phyloP scores from a whole-genome alignment of 441 rosid genomes.

The Erodium moschatum region DNA sequence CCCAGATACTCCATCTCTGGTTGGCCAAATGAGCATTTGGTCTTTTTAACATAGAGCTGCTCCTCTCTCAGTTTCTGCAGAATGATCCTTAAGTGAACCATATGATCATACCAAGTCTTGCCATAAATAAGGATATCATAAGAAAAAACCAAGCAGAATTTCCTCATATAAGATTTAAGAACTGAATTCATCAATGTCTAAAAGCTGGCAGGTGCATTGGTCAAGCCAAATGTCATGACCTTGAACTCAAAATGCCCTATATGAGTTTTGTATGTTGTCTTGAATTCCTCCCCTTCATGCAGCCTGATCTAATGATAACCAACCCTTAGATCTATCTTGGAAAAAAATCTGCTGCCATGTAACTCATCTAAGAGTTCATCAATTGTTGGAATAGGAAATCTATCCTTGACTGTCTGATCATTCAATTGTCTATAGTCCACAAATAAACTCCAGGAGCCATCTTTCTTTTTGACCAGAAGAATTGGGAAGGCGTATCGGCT shows the following conservation, averaged over 20 bases:
- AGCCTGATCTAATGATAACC: background rate
- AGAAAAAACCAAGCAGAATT: background rate
- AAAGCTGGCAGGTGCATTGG: constrained; percentile 7
- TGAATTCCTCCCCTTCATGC: background rate
- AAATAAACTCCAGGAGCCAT: background rate
- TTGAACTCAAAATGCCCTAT: background rate
- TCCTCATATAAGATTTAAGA: background rate
- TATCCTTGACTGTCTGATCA: background rate
- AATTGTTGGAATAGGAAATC: background rate
- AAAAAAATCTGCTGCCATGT: background rate
- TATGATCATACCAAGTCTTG: background rate
- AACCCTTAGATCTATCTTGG: background rate
- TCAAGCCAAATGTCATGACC: background rate
- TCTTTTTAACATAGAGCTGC: background rate
- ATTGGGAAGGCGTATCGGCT: background rate
- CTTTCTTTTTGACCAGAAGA: background rate
- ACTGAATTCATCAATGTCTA: background rate
- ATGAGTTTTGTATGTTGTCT: background rate
- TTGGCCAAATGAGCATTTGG: background rate
- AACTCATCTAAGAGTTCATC: constrained; percentile 5
- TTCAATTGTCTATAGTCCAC: background rate
- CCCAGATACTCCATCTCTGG: background rate
- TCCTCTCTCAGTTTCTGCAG: background rate
- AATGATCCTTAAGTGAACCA: background rate
- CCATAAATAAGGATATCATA: background rate